Base-by-base conservation (phyloP, 78 protist species). In the Speleostelium caveatum region DNA sequence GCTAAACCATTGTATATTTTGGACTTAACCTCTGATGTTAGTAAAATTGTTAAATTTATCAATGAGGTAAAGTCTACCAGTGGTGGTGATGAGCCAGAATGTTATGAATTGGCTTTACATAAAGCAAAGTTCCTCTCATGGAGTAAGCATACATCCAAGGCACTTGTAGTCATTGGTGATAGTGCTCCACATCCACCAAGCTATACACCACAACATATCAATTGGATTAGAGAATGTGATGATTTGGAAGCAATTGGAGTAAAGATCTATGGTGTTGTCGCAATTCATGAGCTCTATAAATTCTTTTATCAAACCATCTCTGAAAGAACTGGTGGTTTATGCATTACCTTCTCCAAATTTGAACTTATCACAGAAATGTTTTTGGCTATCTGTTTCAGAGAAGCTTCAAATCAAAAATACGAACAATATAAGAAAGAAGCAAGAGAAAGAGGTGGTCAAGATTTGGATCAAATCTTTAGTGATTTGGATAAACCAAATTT, bases 41-140 rank as follows among this genome's bases (percentile, higher is more conserved):
- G 38, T n/a, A 69, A 56, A 5, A 65, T 87, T 10, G 75, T 45
- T 42, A 62, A 41, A 3, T 87, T 87, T 36, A 69, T 87, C 10
- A 77, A 58, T 45, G 51, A 42, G 28, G 75, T 69, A 12, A 63
- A 74, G 17, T 32, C 42, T 16, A 87, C 93, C 14, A 30, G 33
- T 36, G 93, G 93, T 75, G 83, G 94, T 39, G 94, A 89, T 53
- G 94, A 74, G 14, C 88, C 87, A 6, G 94, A 89, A 53, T 86
- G 87, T 5, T 89, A 89, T 19, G 94, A 89, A 68, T 75, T 22
- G 30, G 86, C 79, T 3, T 39, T 89, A 2, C 79, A 72, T 12
- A 89, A 69, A 41, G 94, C 80, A 0, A 72, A 78, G 86, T 69
- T 42, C 28, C 0, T 86, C 28, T 72, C 83, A 16, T 89, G 94